phyloP scores from a whole-genome alignment of 345 rosid genomes.

The Euphorbia tirucalli region DNA sequence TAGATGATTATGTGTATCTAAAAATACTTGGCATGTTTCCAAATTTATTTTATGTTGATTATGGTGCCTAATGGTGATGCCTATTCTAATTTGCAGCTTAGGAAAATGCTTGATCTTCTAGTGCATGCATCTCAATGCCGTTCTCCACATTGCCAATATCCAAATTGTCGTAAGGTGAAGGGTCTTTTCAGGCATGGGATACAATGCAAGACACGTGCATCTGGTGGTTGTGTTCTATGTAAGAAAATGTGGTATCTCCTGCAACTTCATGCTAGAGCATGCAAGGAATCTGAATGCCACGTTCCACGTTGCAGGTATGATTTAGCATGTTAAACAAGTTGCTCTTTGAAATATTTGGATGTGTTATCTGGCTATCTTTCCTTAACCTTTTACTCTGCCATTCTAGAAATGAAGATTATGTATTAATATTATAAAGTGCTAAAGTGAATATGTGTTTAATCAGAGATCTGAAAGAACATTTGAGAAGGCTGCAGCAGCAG shows the following conservation, averaged over 20 bases:
- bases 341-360: not conserved
- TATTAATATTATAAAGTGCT: not conserved
- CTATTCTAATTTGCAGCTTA: slow-evolving; percentile 58
- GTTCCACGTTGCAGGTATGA: slow-evolving; percentile 96
- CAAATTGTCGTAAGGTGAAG: slow-evolving; percentile 95
- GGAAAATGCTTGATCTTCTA: slow-evolving; percentile 98
- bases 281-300: slow-evolving; percentile 90
- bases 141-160: slow-evolving; percentile 77
- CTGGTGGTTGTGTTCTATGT: slow-evolving; percentile 93
- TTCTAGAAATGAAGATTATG: not conserved
- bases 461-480: slow-evolving; percentile 96
- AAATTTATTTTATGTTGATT: not conserved
- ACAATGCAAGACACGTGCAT: slow-evolving; percentile 78
- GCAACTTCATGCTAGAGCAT: slow-evolving; percentile 97
- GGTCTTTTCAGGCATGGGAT: slow-evolving; percentile 95
- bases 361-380: not conserved
- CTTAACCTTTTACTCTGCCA: not conserved
- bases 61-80: slow-evolving; percentile 10
- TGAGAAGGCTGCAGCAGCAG: slow-evolving; percentile 93
- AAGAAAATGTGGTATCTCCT: slow-evolving; percentile 99
- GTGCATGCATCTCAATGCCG: slow-evolving; percentile 98
- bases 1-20: not conserved
- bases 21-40: too few relatives aligned
- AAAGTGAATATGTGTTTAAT: slow-evolving; percentile 15
- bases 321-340: not conserved